Base-by-base conservation (phyloP, 148 eudicot species). In the Heliamphora exappendiculata region DNA sequence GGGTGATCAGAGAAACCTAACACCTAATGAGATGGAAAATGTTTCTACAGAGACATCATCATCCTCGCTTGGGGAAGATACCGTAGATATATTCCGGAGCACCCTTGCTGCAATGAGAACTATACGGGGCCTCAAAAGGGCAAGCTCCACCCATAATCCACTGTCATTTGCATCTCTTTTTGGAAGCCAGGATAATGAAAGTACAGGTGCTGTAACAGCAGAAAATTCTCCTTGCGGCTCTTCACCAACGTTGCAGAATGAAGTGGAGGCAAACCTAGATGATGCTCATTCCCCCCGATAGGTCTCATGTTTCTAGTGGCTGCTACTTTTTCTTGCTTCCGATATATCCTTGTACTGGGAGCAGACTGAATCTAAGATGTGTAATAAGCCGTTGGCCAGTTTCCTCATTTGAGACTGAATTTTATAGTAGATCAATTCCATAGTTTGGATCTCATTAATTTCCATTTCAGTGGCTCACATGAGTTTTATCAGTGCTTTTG, bases 81-180 rank as follows among this genome's bases (percentile, higher is more conserved):
- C 85, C 10, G 78, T 68, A 22, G 94, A 89, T 59, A 78, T 92
- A 78, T 88, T 87, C 80, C 79, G 87, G 75, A 89, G 93, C 67
- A 94, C 93, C 8, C 81, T 92, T 55, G 88, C 93, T 37, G 93
- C 98, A 17, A 92, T 94, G 68, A 85, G 84, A 80, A 84, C 97
- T 67, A 90, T 94, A 82, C 90, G 86, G 81, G 95, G 93, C 62
- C 92, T 94, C 13, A 85, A 74, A 69, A 84, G 82, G 81, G 90
- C 79, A 57, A 94, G 98, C 84, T 94, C 98, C 45, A 94, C 92
- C 8, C 85, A 85, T 69, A 89, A 94, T 75, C 96, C 94, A 5
- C 58, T 94, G 65, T 92, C 98, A 2, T 85, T 92, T 81, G 91
- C 90, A 0, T 81, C 88, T 16, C 70, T 87, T 36, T 90, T 90